Conservation (phyloP, 495 filamentous ascomycete genomes). For the Baudoinia panamericana region DNA sequence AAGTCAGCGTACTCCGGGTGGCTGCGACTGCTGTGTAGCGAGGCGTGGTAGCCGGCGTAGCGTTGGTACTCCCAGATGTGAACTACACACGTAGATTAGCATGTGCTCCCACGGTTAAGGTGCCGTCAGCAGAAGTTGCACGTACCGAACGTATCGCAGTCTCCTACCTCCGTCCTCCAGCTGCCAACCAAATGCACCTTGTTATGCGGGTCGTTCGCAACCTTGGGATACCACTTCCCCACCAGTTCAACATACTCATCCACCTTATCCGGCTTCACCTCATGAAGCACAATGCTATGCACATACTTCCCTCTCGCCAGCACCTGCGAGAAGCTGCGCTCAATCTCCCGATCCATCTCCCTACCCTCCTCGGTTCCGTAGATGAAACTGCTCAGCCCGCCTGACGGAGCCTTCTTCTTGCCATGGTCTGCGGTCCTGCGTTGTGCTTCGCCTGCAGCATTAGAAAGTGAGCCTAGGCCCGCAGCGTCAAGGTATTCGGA, state of each 20-base stretch:
- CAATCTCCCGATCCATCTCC: conserved; percentile 84
- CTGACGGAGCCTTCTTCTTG: conserved; percentile 33
- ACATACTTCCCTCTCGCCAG: conserved; percentile 95
- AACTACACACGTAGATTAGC: conserved; percentile 37
- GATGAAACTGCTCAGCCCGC: conserved; percentile 57
- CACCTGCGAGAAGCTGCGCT: conserved; percentile 85
- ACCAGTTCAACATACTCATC: conserved; percentile 89
- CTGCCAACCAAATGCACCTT: conserved; percentile 93
- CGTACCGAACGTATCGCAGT: conserved; percentile 92
- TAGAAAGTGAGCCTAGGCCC: conserved; percentile 27
- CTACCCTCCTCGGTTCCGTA: conserved; percentile 93
- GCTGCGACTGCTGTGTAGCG: conserved; percentile 64
- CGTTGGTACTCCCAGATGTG: conserved; percentile 99
- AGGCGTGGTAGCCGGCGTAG: conserved; percentile 90
- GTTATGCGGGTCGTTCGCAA: conserved; percentile 69
- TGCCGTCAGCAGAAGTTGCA: background rate
- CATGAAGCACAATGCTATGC: conserved; percentile 92
- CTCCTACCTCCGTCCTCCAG: conserved; percentile 96
- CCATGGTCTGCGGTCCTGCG: conserved; percentile 33
- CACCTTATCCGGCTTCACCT: conserved; percentile 88
- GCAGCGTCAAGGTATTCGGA: conserved; percentile 16
- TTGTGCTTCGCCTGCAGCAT: conserved; percentile 30
- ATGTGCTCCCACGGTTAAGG: background rate
- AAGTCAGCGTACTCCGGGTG: conserved; percentile 74
- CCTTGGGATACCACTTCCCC: conserved; percentile 80